Percentiles rank a stretch among this genome's conserved stretches.
Evolutionary conservation across 805 yeast genomes (phyloP).

Genomic region (Wickerhamomyces canadensis): DNA sequence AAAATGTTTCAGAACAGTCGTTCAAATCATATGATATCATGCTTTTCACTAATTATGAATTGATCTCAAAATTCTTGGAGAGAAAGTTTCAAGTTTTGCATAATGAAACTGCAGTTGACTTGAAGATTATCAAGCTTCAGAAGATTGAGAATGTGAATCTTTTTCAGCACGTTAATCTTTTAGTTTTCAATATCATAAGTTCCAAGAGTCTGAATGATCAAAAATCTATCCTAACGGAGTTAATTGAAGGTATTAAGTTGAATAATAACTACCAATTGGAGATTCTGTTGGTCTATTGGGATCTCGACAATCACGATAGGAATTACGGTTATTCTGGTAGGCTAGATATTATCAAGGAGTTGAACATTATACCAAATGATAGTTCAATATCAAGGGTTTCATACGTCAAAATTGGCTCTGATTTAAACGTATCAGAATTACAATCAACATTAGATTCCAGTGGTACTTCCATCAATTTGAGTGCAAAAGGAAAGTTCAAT

Average conservation of each 20-base stretch:
- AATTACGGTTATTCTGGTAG: conserved; percentile 17
- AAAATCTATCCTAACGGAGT: conserved; percentile 22
- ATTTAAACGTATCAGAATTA: conserved; percentile 20
- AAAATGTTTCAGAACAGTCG: conserved; percentile 3
- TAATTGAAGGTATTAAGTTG: conserved; percentile 29
- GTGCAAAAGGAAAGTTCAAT: conserved; percentile 30
- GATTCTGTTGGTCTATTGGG: conserved; percentile 34
- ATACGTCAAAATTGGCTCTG: conserved; percentile 25
- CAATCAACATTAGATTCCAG: conserved; percentile 21
- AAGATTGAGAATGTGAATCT: conserved; percentile 18
- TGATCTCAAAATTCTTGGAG: conserved; percentile 28
- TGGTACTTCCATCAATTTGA: conserved; percentile 20
- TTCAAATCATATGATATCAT: conserved; percentile 6
- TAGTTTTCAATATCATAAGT: conserved; percentile 35
- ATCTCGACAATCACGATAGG: conserved; percentile 27
- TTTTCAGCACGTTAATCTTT: conserved; percentile 26
- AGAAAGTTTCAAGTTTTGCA: conserved; percentile 26
- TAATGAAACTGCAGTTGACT: conserved; percentile 1
- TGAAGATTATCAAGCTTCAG: conserved; percentile 22
- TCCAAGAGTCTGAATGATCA: conserved; percentile 28
- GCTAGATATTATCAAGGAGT: conserved; percentile 27
- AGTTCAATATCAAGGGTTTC: conserved; percentile 25
- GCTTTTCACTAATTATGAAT: conserved; percentile 17
- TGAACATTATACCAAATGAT: conserved; percentile 22
- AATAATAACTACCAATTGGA: conserved; percentile 30